Percentiles rank a stretch among this genome's conserved stretches.
phyloP scores from a whole-genome alignment of 306 rosid genomes.

The Mucuna pruriens region DNA sequence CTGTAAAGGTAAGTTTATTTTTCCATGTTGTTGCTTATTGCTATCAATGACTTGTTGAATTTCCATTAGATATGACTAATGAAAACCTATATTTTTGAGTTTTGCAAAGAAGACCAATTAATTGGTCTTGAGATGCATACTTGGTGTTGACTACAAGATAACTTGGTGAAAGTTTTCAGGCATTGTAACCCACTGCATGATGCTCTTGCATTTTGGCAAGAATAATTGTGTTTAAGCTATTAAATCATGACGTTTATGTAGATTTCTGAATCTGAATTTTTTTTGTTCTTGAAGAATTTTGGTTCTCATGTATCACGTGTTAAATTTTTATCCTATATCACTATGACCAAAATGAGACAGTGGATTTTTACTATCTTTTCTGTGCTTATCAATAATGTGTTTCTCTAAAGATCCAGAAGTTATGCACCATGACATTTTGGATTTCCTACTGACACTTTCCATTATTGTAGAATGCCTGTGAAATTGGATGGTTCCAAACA shows the following conservation, averaged over 20 bases:
- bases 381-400: slow-evolving; percentile 4
- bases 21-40: neutral
- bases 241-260: neutral
- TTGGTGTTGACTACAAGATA: slow-evolving; percentile 20
- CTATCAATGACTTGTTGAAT: slow-evolving; percentile 19
- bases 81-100: neutral
- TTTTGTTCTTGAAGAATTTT: slow-evolving; percentile 16
- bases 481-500: slow-evolving; percentile 70
- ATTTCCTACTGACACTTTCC: slow-evolving; percentile 36
- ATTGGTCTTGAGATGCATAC: slow-evolving; percentile 22
- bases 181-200: neutral
- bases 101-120: neutral
- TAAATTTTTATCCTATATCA: slow-evolving; percentile 10
- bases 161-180: neutral
- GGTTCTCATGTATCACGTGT: neutral
- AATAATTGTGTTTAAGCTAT: slow-evolving; percentile 19
- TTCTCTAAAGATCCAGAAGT: slow-evolving; percentile 14
- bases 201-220: slow-evolving; percentile 32
- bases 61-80: neutral
- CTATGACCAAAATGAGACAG: neutral
- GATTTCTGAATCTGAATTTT: neutral
- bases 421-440: slow-evolving; percentile 26
- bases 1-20: slow-evolving; percentile 65
- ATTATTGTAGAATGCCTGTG: slow-evolving; percentile 70
- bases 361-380: slow-evolving; percentile 20